Evolutionary conservation across 2,329 filamentous ascomycete species (phyloP).

Genomic region (Pseudocercospora musae): DNA sequence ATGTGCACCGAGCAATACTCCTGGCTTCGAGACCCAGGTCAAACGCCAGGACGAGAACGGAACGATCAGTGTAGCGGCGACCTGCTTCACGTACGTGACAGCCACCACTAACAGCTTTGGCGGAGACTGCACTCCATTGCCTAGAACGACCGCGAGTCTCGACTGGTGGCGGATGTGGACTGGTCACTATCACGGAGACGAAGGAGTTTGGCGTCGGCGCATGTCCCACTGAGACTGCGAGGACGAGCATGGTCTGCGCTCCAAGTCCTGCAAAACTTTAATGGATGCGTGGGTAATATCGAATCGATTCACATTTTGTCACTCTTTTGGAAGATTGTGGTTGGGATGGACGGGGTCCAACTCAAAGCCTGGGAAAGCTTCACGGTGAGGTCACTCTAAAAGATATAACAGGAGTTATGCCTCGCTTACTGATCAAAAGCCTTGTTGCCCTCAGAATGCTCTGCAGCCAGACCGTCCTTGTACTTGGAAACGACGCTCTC

Average conservation of each 20-base stretch:
- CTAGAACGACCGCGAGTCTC: background rate
- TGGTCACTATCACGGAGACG: background rate
- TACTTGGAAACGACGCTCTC: constrained; percentile 23
- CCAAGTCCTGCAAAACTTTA: background rate
- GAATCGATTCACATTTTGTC: background rate
- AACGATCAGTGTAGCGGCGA: background rate
- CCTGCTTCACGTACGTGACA: background rate
- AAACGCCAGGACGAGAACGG: background rate
- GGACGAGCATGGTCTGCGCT: background rate
- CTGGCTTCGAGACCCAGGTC: background rate
- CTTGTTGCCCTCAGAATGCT: constrained; percentile 16
- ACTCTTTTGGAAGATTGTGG: background rate
- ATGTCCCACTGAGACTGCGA: background rate
- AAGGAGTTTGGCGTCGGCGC: background rate
- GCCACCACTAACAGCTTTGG: background rate
- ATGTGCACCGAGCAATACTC: background rate
- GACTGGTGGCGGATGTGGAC: background rate
- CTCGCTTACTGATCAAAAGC: background rate
- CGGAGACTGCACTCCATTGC: background rate
- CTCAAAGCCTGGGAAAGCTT: background rate
- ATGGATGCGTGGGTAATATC: background rate
- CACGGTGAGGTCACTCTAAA: background rate
- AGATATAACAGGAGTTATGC: background rate
- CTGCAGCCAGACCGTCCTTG: constrained; percentile 18
- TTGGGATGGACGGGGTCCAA: background rate